Evolutionary conservation across 2,329 filamentous ascomycete species (phyloP), one percentile per base, ranked within the genome.

Genomic region (Sclerotiophoma versabilis): DNA sequence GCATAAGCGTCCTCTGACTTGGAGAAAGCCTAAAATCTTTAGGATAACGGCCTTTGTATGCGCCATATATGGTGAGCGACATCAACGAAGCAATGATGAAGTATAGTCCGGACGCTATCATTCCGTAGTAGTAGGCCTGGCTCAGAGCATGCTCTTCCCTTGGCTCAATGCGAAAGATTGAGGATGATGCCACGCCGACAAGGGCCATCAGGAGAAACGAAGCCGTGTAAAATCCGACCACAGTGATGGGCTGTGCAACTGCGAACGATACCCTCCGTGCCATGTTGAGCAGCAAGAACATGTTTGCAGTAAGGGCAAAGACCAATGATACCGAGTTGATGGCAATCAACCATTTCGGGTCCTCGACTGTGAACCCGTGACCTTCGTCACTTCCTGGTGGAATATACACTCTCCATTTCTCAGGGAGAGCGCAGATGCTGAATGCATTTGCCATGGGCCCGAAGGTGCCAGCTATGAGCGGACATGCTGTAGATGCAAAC

Each of bases 401-500:
- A 4, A 84, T 77, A 43, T 78, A 76, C 10, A 81, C 78, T 60
- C 83, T 76, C 84, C 84, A 87, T 51, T 80, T 77, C 58, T 83
- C 77, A 1, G 82, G 79, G 6, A 87, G 73, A 10, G 84, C 83
- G 59, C 81, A 83, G 41, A 84, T 77, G 48, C 75, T 82, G 64
- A 84, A 84, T 0, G 81, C 80, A 50, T 79, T 83, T 6, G 81
- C 81, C 71, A 84, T 81, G 2, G 82, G 82, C 0, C 82, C 82
- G 61, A 84, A 82, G 0, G 82, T 84, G 37, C 76, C 77, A 4
- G 84, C 84, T 29, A 85, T 74, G 3, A 87, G 73, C 12, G 84
- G 84, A 62, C 81, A 82, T 26, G 79, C 82, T 8, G 84, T 86
- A 17, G 81, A 84, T 2, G 83, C 83, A 64, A 86, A 83, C 84